Conservation (phyloP, 305 asterid species). For the Andrographis paniculata region DNA sequence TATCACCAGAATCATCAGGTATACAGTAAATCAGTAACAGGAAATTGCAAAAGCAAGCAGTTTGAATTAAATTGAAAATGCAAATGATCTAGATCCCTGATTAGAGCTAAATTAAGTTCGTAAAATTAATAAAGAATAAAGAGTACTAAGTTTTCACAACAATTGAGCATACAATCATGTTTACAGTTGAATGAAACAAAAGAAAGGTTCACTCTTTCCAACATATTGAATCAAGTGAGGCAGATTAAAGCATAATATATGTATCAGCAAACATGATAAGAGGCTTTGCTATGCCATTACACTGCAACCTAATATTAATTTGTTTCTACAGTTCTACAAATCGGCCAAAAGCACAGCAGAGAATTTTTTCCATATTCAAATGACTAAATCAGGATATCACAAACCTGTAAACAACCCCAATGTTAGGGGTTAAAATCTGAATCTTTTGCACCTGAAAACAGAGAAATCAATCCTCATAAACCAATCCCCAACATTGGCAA, state of each 20-base stretch:
- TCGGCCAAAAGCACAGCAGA: not conserved
- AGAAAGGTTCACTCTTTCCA: too few species aligned
- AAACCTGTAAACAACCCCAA: constrained; percentile 96
- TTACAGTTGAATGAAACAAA: too few species aligned
- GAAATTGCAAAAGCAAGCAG: too few species aligned
- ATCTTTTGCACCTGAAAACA: constrained; percentile 79
- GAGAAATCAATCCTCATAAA: constrained; percentile 11
- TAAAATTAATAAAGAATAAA: too few species aligned
- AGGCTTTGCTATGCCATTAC: not conserved
- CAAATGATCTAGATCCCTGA: too few species aligned
- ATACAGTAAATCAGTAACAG: constrained; percentile 3
- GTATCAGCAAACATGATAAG: not conserved
- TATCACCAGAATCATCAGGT: constrained; percentile 4
- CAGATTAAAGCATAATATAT: too few species aligned
- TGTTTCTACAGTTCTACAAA: not conserved
- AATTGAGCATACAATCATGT: too few species aligned
- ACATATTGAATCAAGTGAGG: too few species aligned
- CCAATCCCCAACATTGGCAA: not conserved
- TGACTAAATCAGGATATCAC: not conserved
- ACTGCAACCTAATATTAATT: not conserved
- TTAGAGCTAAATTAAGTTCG: too few species aligned
- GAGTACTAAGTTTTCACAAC: too few species aligned
- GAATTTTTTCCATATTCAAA: not conserved
- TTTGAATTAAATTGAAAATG: too few species aligned
- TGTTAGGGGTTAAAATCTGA: constrained; percentile 86